Evolutionary conservation across 768 basidiomycete genomes (phyloP), one percentile per base, ranked within the genome.

Genomic region (Neoboletus brunneissimus): DNA sequence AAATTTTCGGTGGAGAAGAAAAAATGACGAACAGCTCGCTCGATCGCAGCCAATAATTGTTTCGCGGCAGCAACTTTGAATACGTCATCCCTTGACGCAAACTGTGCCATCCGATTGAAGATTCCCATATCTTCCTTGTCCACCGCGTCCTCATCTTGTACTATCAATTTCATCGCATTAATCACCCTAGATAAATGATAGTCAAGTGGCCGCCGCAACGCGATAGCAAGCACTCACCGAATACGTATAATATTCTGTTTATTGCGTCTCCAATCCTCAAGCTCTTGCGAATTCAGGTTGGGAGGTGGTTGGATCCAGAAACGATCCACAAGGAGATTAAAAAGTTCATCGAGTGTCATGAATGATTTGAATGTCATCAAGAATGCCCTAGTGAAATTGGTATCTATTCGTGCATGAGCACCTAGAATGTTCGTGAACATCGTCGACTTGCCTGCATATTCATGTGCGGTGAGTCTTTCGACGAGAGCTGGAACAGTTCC

Each of bases 331-430:
- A 88, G 75, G 27, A 79, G 67, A 45, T 80, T 77, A 44, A 87
- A 77, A n/a, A 88, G 68, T 46, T 82, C 75, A 31, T 80, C 75
- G 2, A 81, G 71, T 12, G 79, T 79, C 52, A 80, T 81, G 67
- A 88, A 88, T 0, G 84, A 84, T 61, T 83, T 82, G 74, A 85
- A 88, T 4, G 87, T 88, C 73, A 86, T 78, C 43, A 88, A 69
- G 75, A 88, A 88, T 12, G 85, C 82, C 55, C 78, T 77, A 59
- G 74, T 81, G 68, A 81, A 86, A 35, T 75, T 74, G 23, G 79
- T 76, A 66, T 86, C 81, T 83, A 44, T n/a, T 25, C 29, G 49
- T 5, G 42, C 31, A 41, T 64, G 10, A 69, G 57, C 31, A 0
- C 16, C 15, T 18, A 15, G n/a, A 45, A 5, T n/a, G 8, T 27